phyloP scores from a whole-genome alignment of 768 basidiomycete genomes.

The Flagelloscypha sp. region DNA sequence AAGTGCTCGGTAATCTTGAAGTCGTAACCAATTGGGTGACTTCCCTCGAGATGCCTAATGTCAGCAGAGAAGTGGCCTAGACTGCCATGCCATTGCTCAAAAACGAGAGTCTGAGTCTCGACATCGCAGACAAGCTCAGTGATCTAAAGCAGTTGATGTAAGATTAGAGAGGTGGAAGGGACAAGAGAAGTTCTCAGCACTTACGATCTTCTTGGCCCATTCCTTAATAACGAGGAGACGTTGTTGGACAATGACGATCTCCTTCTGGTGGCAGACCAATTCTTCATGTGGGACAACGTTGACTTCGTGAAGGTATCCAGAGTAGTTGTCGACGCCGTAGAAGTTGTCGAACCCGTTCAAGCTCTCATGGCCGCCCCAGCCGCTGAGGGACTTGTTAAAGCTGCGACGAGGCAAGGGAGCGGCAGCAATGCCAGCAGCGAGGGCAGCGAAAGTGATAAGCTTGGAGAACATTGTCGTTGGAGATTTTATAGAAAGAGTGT shows the following conservation, averaged over 20 bases:
- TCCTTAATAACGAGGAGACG: constrained; percentile 26
- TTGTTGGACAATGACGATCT: constrained; percentile 24
- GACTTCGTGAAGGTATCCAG: constrained; percentile 17
- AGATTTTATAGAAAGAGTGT: too few species aligned
- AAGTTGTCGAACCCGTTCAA: constrained; percentile 22
- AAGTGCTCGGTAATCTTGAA: constrained; percentile 24
- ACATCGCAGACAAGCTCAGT: constrained; percentile 27
- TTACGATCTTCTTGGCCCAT: constrained; percentile 28
- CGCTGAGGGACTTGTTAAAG: constrained; percentile 31
- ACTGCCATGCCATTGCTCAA: constrained; percentile 34
- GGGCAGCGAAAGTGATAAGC: too few species aligned
- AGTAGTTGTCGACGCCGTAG: constrained; percentile 29
- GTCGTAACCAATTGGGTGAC: constrained; percentile 32
- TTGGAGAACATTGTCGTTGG: too few species aligned
- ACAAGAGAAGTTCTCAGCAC: too few species aligned
- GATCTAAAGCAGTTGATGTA: too few species aligned
- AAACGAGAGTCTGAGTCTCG: constrained; percentile 30
- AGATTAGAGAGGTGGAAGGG: too few species aligned
- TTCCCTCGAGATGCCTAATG: constrained; percentile 25
- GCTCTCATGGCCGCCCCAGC: constrained; percentile 32
- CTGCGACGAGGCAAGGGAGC: too few species aligned
- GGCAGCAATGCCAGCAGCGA: too few species aligned
- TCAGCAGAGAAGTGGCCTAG: constrained; percentile 33
- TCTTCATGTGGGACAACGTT: constrained; percentile 18
- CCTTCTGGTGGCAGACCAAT: constrained; percentile 21